phyloP scores from a whole-genome alignment of 164 flowering plant species.

The Berberis thunbergii region DNA sequence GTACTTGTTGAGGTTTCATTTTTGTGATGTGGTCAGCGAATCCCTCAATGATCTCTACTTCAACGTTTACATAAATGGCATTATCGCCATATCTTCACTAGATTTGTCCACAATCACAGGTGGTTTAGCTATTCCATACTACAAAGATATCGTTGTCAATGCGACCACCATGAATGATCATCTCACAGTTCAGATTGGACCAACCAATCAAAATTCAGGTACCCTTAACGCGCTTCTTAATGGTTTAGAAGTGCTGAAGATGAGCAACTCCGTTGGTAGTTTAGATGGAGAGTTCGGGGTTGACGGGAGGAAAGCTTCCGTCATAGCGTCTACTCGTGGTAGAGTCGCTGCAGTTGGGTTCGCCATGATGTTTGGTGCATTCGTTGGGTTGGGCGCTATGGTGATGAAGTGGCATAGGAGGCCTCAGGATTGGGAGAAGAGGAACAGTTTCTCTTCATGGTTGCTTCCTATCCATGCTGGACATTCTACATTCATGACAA shows the following conservation, averaged over 20 bases:
- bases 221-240: background rate
- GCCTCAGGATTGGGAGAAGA: slow-evolving; percentile 4
- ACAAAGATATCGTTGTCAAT: background rate
- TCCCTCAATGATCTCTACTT: background rate
- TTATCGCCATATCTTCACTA: background rate
- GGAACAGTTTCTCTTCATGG: slow-evolving; percentile 3
- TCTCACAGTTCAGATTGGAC: background rate
- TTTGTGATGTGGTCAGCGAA: slow-evolving; percentile 1
- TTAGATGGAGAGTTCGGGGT: background rate
- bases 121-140: background rate
- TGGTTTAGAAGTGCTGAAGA: slow-evolving; percentile 1
- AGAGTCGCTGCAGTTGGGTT: slow-evolving; percentile 1
- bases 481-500: slow-evolving; percentile 2
- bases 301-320: background rate
- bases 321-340: background rate
- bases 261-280: background rate
- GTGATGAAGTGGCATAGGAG: slow-evolving; percentile 1
- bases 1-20: slow-evolving; percentile 1
- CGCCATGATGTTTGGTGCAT: slow-evolving; percentile 5
- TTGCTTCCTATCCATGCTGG: slow-evolving; percentile 4
- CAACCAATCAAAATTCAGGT: background rate
- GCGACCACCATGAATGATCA: background rate
- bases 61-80: slow-evolving; percentile 2
- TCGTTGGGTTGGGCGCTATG: slow-evolving; percentile 3
- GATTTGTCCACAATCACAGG: background rate